phyloP scores from a whole-genome alignment of 139 green algal genomes.

The Coelastrella sp. region DNA sequence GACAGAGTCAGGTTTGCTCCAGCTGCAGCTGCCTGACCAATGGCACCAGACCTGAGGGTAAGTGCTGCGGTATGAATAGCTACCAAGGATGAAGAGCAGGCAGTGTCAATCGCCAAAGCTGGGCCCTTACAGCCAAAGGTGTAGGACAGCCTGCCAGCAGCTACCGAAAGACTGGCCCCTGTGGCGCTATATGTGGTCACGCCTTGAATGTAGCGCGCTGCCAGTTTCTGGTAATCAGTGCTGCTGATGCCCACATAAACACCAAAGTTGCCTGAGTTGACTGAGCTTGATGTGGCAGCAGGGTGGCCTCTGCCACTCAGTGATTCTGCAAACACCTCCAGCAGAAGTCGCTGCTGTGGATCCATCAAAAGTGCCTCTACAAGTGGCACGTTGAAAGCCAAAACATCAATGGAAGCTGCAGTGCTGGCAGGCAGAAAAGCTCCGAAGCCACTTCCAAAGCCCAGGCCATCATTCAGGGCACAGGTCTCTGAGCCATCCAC shows the following conservation, averaged over 20 bases:
- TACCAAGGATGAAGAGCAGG: slow-evolving; percentile 86
- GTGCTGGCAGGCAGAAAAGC: slow-evolving; percentile 63
- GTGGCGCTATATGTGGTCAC: slow-evolving; percentile 61
- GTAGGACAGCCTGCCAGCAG: slow-evolving; percentile 82
- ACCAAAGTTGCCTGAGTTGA: not conserved
- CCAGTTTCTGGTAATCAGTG: slow-evolving; percentile 75
- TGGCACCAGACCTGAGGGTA: not conserved
- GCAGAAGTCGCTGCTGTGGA: slow-evolving; percentile 88
- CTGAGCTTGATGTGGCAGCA: not conserved
- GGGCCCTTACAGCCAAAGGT: slow-evolving; percentile 83
- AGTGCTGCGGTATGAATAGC: slow-evolving; percentile 20
- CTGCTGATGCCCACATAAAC: slow-evolving; percentile 71
- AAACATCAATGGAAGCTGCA: slow-evolving; percentile 77
- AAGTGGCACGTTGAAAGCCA: slow-evolving; percentile 66
- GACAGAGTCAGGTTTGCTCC: slow-evolving; percentile 69
- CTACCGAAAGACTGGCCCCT: slow-evolving; percentile 77
- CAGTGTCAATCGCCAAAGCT: slow-evolving; percentile 83
- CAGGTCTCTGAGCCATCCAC: slow-evolving; percentile 46
- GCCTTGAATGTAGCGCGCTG: slow-evolving; percentile 37
- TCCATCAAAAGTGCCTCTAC: slow-evolving; percentile 81
- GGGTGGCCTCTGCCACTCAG: not conserved
- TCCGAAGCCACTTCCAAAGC: slow-evolving; percentile 64
- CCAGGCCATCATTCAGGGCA: not conserved
- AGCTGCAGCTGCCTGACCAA: slow-evolving; percentile 14
- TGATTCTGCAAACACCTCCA: slow-evolving; percentile 61